These are phyloP conservation scores for Cylindricascospora bacillispora DNA, from an alignment of 1,139 yeast species.

Conservation along the genomic window DNA sequence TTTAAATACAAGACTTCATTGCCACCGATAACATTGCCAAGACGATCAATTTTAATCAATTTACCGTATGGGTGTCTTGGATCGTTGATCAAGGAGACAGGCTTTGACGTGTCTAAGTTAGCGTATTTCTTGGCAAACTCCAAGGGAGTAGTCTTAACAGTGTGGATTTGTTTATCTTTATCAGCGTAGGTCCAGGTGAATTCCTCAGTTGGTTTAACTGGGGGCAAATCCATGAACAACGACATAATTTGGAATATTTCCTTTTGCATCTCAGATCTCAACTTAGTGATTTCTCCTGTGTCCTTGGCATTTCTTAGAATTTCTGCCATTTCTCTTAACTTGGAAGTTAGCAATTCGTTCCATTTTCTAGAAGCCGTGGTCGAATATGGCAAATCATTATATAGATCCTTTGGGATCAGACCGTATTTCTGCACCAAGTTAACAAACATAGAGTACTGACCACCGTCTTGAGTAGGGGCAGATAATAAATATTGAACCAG, in stretches of 20 bases:
- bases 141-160: constrained; percentile 45
- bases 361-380: constrained; percentile 44
- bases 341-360: constrained; percentile 50
- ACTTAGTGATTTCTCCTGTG: constrained; percentile 26
- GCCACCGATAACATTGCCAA: constrained; percentile 60
- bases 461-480: constrained; percentile 69
- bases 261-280: constrained; percentile 41
- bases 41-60: constrained; percentile 55
- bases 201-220: constrained; percentile 46
- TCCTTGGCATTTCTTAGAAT: constrained; percentile 49
- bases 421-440: constrained; percentile 70
- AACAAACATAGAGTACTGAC: constrained; percentile 75
- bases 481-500: constrained; percentile 47
- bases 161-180: constrained; percentile 51
- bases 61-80: constrained; percentile 60
- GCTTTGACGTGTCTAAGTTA: constrained; percentile 37
- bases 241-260: constrained; percentile 52
- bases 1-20: constrained; percentile 59
- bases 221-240: constrained; percentile 65
- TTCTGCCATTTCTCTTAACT: constrained; percentile 65
- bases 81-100: constrained; percentile 63
- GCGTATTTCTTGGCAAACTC: constrained; percentile 44
- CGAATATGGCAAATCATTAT: constrained; percentile 52
- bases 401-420: constrained; percentile 55
- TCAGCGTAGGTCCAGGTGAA: constrained; percentile 66